Evolutionary conservation across 306 rosid species (phyloP).

Genomic region (Arachis stenosperma): DNA sequence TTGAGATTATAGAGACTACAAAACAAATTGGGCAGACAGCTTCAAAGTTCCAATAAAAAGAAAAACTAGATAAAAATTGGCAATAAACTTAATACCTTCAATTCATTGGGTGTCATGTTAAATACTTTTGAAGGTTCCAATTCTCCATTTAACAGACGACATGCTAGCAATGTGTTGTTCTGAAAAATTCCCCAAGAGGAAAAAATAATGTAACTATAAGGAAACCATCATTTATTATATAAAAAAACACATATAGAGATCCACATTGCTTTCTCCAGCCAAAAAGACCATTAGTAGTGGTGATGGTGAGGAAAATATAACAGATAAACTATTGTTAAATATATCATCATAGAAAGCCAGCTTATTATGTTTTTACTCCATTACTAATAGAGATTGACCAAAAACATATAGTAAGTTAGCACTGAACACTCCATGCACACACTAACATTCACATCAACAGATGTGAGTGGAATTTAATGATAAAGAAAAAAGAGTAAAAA

Average conservation of each 20-base stretch:
- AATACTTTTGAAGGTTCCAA: conserved; percentile 76
- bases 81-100: conserved; percentile 64
- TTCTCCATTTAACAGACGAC: conserved; percentile 76
- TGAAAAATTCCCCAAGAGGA: conserved; percentile 40
- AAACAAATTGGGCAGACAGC: conserved; percentile 1
- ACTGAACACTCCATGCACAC: background rate
- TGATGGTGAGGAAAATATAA: background rate
- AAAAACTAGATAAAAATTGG: background rate
- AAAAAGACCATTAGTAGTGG: background rate
- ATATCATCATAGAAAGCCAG: conserved; percentile 6
- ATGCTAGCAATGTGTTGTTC: conserved; percentile 62
- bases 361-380: background rate
- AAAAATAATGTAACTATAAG: conserved; percentile 21
- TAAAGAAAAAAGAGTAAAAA: too few species aligned
- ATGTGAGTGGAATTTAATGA: too few species aligned
- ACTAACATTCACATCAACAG: too few species aligned
- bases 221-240: conserved; percentile 25
- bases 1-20: conserved; percentile 16
- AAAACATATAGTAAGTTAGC: background rate
- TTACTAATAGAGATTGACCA: background rate
- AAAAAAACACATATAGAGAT: conserved; percentile 1
- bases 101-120: conserved; percentile 82
- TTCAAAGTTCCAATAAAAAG: conserved; percentile 6
- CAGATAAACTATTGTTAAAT: background rate
- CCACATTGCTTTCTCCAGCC: conserved; percentile 27